Conservation (phyloP, 129 eudicot genomes). For the Helianthus tuberosus region DNA sequence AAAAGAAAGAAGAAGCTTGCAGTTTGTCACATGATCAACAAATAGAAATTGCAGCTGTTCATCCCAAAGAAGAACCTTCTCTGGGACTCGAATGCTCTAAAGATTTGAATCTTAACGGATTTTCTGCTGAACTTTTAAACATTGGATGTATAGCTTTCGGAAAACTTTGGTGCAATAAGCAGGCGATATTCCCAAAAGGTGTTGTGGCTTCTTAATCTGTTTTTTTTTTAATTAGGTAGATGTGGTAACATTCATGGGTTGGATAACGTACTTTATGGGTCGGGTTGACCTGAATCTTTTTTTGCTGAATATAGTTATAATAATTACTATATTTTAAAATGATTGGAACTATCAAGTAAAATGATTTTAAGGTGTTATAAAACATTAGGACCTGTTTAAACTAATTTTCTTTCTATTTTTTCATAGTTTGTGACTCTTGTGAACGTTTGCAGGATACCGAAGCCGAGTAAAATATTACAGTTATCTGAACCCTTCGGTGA, state of each 20-base stretch:
- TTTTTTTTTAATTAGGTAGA: not conserved
- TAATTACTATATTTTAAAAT: not conserved
- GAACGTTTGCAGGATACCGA: constrained; percentile 49
- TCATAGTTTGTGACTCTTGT: constrained; percentile 18
- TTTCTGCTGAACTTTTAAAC: constrained; percentile 42
- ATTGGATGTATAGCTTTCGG: constrained; percentile 58
- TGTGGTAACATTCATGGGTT: not conserved
- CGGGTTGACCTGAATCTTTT: not conserved
- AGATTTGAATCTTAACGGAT: constrained; percentile 29
- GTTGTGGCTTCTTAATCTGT: not conserved
- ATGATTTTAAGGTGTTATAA: not conserved
- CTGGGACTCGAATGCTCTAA: not conserved
- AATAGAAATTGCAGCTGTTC: not conserved
- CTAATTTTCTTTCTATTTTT: not conserved
- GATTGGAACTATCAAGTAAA: not conserved
- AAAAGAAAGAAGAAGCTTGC: constrained; percentile 29
- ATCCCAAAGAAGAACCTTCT: constrained; percentile 27
- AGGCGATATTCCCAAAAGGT: constrained; percentile 76
- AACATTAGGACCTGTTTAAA: not conserved
- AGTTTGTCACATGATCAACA: constrained; percentile 6
- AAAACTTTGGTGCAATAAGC: constrained; percentile 65
- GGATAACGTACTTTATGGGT: not conserved
- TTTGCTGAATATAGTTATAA: not conserved
- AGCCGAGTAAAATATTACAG: constrained; percentile 64
- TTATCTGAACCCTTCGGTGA: constrained; percentile 42